These are phyloP conservation scores for Puccinellia tenuiflora DNA, from an alignment of 176 grass and related monocot genomes.

Conservation along the genomic window DNA sequence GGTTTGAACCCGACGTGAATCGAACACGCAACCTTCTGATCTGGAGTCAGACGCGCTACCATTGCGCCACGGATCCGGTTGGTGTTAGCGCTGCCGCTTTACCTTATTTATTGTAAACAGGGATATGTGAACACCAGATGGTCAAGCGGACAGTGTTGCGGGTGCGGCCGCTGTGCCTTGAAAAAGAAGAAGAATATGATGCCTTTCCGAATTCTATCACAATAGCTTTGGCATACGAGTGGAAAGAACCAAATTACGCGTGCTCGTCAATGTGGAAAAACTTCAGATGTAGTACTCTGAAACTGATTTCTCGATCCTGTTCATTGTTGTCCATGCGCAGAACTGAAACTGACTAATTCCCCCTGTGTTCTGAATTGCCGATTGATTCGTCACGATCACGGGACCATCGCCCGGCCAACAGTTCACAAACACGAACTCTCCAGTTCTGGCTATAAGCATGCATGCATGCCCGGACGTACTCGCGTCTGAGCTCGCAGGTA, in stretches of 20 bases:
- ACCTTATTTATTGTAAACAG: too few species aligned
- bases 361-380: neutral
- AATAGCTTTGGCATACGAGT: too few species aligned
- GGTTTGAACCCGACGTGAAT: constrained; percentile 96
- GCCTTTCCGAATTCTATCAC: too few species aligned
- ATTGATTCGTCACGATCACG: neutral
- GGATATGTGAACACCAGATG: too few species aligned
- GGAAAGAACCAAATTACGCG: neutral
- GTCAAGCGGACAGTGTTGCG: too few species aligned
- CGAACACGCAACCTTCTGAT: constrained; percentile 99
- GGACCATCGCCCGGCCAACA: neutral
- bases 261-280: neutral
- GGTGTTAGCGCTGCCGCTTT: too few species aligned
- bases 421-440: too few species aligned
- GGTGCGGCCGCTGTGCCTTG: too few species aligned
- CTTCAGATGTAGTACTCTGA: neutral
- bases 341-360: neutral
- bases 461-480: too few species aligned
- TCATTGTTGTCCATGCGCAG: neutral
- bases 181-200: too few species aligned
- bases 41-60: constrained; percentile 99
- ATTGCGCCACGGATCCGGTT: constrained; percentile 96
- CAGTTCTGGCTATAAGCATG: neutral
- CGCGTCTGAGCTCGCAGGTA: neutral
- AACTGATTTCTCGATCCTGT: neutral